Percentiles rank a stretch among this genome's conserved stretches.
phyloP scores from a whole-genome alignment of 225 moss, liverwort and hornwort genomes.

The Bryum argenteum region DNA sequence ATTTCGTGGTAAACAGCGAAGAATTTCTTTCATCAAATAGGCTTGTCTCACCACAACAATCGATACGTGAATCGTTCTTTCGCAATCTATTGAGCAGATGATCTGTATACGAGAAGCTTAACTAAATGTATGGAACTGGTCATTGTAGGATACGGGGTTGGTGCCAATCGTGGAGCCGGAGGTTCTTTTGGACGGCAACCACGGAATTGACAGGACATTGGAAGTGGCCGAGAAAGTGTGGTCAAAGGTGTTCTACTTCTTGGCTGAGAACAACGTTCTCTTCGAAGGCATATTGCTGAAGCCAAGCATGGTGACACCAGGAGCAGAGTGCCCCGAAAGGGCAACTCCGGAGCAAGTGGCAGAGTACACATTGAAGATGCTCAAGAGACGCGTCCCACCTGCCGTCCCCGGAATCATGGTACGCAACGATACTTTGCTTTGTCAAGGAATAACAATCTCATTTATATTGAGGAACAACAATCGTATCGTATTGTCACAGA shows the following conservation, averaged over 20 bases:
- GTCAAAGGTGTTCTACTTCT: constrained; percentile 62
- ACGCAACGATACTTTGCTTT: background rate
- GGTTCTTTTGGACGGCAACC: constrained; percentile 56
- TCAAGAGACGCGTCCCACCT: constrained; percentile 59
- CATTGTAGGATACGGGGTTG: constrained; percentile 54
- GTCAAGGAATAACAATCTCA: background rate
- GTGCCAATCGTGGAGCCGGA: constrained; percentile 66
- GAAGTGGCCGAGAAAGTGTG: constrained; percentile 65
- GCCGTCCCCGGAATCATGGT: constrained; percentile 72
- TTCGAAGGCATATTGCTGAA: constrained; percentile 66
- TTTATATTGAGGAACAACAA: background rate
- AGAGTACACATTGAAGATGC: constrained; percentile 61
- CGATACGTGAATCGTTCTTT: background rate
- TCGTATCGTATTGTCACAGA: background rate
- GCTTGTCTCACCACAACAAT: background rate
- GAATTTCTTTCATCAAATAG: no score
- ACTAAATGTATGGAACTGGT: background rate
- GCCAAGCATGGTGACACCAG: constrained; percentile 72
- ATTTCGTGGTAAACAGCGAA: no score
- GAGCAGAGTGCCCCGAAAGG: constrained; percentile 57
- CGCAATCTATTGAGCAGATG: background rate
- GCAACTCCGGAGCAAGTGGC: constrained; percentile 68
- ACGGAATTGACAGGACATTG: constrained; percentile 61
- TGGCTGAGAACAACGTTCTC: constrained; percentile 63
- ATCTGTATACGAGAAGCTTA: background rate